Conservation (phyloP, 2,329 filamentous ascomycete species). For the Sarocladium brachiariae region DNA sequence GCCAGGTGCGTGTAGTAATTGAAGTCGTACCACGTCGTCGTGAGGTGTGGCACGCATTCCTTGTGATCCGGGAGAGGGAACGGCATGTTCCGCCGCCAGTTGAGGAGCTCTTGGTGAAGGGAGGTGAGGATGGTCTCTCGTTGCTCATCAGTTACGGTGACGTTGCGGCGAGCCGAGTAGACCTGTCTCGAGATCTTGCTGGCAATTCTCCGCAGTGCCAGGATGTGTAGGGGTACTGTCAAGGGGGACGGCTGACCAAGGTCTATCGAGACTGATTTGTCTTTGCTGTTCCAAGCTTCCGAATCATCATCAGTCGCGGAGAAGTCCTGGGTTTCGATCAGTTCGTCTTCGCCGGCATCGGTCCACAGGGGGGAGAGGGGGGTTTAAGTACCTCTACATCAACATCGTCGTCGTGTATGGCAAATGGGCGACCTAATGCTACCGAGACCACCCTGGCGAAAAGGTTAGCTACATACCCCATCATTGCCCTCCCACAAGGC, state of each 20-base stretch:
- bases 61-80: slow-evolving; percentile 33
- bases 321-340: too few relatives aligned
- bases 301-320: slow-evolving; percentile 27
- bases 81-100: slow-evolving; percentile 37
- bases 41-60: slow-evolving; percentile 34
- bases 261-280: slow-evolving; percentile 16
- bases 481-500: too few relatives aligned
- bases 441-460: slow-evolving; percentile 37
- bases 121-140: slow-evolving; percentile 25
- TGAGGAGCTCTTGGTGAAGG: slow-evolving; percentile 33
- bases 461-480: too few relatives aligned
- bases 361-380: too few relatives aligned
- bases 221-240: slow-evolving; percentile 35
- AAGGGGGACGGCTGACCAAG: slow-evolving; percentile 24
- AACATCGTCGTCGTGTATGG: slow-evolving; percentile 38
- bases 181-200: slow-evolving; percentile 32
- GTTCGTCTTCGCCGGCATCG: too few relatives aligned
- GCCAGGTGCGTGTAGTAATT: slow-evolving; percentile 40
- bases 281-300: slow-evolving; percentile 17
- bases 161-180: slow-evolving; percentile 23
- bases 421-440: slow-evolving; percentile 36
- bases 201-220: slow-evolving; percentile 32
- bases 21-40: slow-evolving; percentile 38
- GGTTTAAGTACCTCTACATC: slow-evolving; percentile 32
- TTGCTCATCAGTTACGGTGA: slow-evolving; percentile 15